These are phyloP conservation scores for Entomortierella chlamydospora DNA, from an alignment of 192 early-diverging fungal genomes.

Conservation along the genomic window DNA sequence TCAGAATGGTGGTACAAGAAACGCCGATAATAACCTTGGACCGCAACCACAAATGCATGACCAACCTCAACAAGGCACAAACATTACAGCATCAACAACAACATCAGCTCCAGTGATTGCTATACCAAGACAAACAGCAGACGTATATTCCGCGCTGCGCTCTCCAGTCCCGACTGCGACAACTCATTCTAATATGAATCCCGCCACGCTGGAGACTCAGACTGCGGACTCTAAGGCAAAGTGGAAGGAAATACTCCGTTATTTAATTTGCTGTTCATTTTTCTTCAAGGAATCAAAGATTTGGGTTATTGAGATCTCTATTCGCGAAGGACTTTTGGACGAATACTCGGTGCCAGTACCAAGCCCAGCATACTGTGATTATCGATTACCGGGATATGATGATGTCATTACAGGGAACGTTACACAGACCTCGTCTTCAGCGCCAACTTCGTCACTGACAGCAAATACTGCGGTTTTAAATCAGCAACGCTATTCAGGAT, in stretches of 20 bases:
- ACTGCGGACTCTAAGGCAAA: neutral
- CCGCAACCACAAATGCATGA: neutral
- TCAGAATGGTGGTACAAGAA: neutral
- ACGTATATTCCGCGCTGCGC: constrained; percentile 29
- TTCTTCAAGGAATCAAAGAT: constrained; percentile 23
- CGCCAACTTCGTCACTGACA: neutral
- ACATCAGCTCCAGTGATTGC: neutral
- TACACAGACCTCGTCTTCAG: neutral
- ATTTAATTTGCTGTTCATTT: constrained; percentile 14
- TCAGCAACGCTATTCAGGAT: constrained; percentile 19
- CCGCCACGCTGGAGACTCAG: neutral
- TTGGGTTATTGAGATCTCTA: constrained; percentile 52
- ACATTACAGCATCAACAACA: neutral
- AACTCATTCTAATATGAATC: too few relatives aligned
- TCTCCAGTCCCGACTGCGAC: constrained; percentile 1
- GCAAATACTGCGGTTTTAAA: neutral
- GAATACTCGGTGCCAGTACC: constrained; percentile 43
- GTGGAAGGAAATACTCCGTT: constrained; percentile 17
- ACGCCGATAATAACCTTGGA: neutral
- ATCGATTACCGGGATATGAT: constrained; percentile 47
- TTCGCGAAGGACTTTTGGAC: constrained; percentile 33
- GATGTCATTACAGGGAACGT: constrained; percentile 5
- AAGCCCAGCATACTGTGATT: constrained; percentile 47
- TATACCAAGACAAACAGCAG: constrained; percentile 10
- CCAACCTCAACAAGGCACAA: neutral